Evolutionary conservation across 2,329 filamentous ascomycete species (phyloP).

Genomic region (Botrytis tulipae): DNA sequence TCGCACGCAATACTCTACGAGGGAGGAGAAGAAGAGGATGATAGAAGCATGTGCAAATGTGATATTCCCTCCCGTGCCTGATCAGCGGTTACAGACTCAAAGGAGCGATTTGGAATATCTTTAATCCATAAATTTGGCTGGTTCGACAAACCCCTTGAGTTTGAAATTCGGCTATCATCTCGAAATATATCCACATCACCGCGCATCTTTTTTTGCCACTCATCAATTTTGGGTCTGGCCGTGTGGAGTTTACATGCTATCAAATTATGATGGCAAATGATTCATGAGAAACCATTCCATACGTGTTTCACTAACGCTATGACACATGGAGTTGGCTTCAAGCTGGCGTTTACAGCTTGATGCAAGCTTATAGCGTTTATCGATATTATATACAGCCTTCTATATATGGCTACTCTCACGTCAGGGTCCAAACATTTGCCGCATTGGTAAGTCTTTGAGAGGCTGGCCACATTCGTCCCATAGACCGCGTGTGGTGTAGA

Average conservation of each 20-base stretch:
- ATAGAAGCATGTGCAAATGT: background rate
- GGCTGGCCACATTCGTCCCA: background rate
- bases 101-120: background rate
- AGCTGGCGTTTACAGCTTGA: background rate
- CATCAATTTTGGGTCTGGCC: background rate
- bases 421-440: background rate
- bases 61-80: background rate
- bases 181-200: background rate
- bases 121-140: background rate
- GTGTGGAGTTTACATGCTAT: background rate
- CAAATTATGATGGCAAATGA: background rate
- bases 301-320: background rate
- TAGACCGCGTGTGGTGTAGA: background rate
- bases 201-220: conserved; percentile 1
- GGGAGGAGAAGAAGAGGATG: too few relatives aligned
- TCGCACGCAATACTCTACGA: background rate
- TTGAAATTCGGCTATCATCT: background rate
- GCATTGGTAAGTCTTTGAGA: background rate
- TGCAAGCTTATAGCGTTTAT: background rate
- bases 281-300: background rate
- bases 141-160: background rate
- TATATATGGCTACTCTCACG: background rate
- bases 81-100: background rate
- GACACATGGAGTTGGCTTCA: background rate
- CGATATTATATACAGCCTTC: background rate